phyloP scores from a whole-genome alignment of 768 basidiomycete genomes.

The Hebeloma cylindrosporum region DNA sequence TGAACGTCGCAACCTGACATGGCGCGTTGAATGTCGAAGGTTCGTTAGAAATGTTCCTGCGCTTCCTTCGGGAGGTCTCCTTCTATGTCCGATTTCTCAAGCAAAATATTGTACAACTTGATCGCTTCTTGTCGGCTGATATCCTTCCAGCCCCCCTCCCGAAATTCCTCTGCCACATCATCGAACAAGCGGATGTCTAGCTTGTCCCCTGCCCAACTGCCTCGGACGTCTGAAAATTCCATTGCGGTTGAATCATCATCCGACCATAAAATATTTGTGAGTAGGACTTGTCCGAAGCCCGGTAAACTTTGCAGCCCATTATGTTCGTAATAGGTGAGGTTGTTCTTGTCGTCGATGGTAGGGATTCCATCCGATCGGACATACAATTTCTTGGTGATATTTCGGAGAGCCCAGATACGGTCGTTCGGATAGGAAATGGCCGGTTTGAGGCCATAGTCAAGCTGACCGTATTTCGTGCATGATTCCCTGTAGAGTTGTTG shows the following conservation, averaged over 20 bases:
- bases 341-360: not conserved
- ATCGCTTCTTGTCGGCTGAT: not conserved
- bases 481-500: too few relatives aligned
- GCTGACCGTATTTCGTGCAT: too few relatives aligned
- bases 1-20: too few relatives aligned
- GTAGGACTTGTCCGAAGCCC: not conserved
- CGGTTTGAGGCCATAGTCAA: too few relatives aligned
- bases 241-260: not conserved
- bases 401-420: not conserved
- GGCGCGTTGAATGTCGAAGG: too few relatives aligned
- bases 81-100: too few relatives aligned
- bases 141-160: not conserved
- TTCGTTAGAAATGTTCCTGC: too few relatives aligned
- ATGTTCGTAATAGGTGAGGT: not conserved
- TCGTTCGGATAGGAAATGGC: too few relatives aligned
- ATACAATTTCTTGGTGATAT: not conserved
- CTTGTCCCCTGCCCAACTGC: not conserved
- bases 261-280: not conserved
- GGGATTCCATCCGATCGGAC: not conserved
- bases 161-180: not conserved
- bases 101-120: not conserved
- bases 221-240: not conserved
- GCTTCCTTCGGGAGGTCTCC: too few relatives aligned
- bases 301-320: not conserved
- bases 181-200: not conserved